phyloP scores from a whole-genome alignment of 768 basidiomycete species.

The Psilocybe cyanescens region DNA sequence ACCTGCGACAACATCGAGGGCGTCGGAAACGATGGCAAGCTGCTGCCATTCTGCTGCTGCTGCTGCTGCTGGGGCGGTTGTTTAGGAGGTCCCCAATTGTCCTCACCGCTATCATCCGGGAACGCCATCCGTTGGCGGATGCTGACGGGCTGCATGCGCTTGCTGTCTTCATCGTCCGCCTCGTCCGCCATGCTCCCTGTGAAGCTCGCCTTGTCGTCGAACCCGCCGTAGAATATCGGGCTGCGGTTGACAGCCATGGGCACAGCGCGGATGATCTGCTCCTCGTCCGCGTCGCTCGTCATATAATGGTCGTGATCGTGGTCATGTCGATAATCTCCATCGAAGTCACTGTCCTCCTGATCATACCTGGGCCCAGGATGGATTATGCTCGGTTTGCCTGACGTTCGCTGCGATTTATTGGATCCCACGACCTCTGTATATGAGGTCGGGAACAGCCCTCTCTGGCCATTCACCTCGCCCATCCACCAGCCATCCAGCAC shows the following conservation, averaged over 20 bases:
- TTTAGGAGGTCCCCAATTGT: conserved; percentile 5
- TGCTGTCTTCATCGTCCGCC: conserved; percentile 46
- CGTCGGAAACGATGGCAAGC: background rate
- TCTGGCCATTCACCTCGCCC: conserved; percentile 71
- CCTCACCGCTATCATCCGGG: conserved; percentile 21
- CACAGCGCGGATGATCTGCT: conserved; percentile 48
- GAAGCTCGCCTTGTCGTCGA: conserved; percentile 43
- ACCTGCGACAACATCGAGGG: background rate
- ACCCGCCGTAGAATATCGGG: conserved; percentile 47
- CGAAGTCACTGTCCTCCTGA: conserved; percentile 11
- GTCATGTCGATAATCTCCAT: conserved; percentile 10
- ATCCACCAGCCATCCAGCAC: conserved; percentile 93
- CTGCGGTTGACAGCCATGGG: conserved; percentile 46
- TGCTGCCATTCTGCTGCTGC: background rate
- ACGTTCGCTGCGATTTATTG: conserved; percentile 26
- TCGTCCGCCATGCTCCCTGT: conserved; percentile 25
- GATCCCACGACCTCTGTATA: conserved; percentile 60
- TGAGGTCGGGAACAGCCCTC: conserved; percentile 81
- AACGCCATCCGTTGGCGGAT: conserved; percentile 16
- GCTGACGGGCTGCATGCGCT: conserved; percentile 17
- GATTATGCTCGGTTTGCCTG: conserved; percentile 7
- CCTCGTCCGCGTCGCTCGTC: conserved; percentile 47
- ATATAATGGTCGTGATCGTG: conserved; percentile 29
- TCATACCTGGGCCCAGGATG: conserved; percentile 5
- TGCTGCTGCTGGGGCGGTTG: conserved; percentile 2